Evolutionary conservation across 2,329 filamentous ascomycete genomes (phyloP), one percentile per base, ranked within the genome.

Genomic region (Alternaria gaisen): DNA sequence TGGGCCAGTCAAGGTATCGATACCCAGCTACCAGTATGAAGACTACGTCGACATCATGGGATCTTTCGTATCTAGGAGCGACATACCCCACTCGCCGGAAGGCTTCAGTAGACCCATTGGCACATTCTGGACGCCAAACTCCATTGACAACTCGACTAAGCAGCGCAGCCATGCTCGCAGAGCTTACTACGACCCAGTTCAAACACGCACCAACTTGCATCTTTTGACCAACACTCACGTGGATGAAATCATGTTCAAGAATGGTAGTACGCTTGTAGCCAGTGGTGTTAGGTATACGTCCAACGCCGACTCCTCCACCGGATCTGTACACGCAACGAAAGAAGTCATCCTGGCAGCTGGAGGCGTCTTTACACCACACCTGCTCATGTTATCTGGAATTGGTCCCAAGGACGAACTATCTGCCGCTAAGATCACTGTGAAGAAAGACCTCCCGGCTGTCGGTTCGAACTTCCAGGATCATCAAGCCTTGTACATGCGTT

Each of bases 371-470:
- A 87, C 86, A 0, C 87, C 88, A 0, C 85, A 88, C 69, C 72
- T 90, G 3, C 79, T 90, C 2, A 87, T 90, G 66, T 77, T 88
- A 1, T 88, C 86, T 0, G 87, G 87, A 0, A 82, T 90, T 30
- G 88, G 88, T 4, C 8, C 63, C 1, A 52, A 54, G 24, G 56
- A 59, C 4, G 24, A 60, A 3, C 52, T 67, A 11, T 40, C 41
- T 5, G 48, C 55, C n/a, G 51, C 58, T n/a, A 47, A 46, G 0
- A 68, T 71, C 10, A 5, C 22, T 0, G 40, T 61, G 3, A 60
- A 56, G 34, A 52, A 63, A n/a, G 60, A 69, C 18, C 53, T 68
- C 11, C 58, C 60, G 12, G 68, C 61, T 2, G 67, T 71, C 6
- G 67, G 67, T 2, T 58, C 65, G 14, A 71, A 71, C 53, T 70